Evolutionary conservation across 2,329 filamentous ascomycete genomes (phyloP).

Genomic region (Dothistroma pini): DNA sequence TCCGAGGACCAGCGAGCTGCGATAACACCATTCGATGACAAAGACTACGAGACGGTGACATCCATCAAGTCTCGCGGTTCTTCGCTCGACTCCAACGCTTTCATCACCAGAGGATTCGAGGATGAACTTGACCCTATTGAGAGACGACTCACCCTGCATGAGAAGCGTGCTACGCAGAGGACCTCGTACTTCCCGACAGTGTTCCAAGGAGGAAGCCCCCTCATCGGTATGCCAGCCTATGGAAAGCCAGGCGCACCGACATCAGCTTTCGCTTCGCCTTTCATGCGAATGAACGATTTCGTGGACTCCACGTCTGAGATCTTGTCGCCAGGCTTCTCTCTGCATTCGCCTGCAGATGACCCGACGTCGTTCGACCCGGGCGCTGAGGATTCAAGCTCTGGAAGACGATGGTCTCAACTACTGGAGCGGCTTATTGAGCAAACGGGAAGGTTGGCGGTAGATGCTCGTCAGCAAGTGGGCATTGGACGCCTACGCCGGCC

Average conservation of each 20-base stretch:
- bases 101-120: constrained; percentile 3
- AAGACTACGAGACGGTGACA: constrained; percentile 10
- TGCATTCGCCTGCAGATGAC: background rate
- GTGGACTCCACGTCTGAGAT: background rate
- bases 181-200: constrained; percentile 28
- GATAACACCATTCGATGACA: constrained; percentile 18
- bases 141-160: constrained; percentile 2
- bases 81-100: constrained; percentile 12
- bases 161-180: constrained; percentile 16
- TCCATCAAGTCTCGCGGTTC: constrained; percentile 13
- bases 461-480: constrained; percentile 15
- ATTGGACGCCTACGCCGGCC: constrained; percentile 12
- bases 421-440: constrained; percentile 21
- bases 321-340: background rate
- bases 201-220: constrained; percentile 25
- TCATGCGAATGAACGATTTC: constrained; percentile 15
- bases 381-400: background rate
- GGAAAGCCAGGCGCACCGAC: constrained; percentile 13
- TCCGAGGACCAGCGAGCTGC: constrained; percentile 21
- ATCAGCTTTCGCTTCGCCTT: constrained; percentile 26
- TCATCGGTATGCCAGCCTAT: constrained; percentile 24
- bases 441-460: constrained; percentile 21
- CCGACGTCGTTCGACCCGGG: background rate
- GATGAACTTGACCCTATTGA: constrained; percentile 9
- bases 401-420: constrained; percentile 15